A percentile compares a stretch with the other conserved stretches of the same genome.
phyloP scores from a whole-genome alignment of 768 basidiomycete species.

The Leccinum uliginosum region DNA sequence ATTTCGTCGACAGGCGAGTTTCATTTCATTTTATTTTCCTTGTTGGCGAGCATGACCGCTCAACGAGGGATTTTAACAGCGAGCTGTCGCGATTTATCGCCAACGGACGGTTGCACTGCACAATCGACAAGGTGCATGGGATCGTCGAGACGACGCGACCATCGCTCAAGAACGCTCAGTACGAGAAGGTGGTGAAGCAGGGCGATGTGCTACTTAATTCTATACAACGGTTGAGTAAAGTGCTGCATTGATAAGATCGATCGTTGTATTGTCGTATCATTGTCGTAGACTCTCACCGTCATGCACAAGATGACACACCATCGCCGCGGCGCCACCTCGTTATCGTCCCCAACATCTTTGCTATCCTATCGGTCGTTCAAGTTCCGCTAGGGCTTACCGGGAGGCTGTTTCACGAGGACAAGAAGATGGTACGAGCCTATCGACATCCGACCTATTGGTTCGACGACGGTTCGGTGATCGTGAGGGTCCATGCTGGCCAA shows the following conservation, averaged over 20 bases:
- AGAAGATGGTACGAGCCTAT: background rate
- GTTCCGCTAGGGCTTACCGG: constrained; percentile 4
- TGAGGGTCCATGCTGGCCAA: constrained; percentile 36
- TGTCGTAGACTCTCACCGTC: background rate
- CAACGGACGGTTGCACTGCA: constrained; percentile 75
- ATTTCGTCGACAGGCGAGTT: constrained; percentile 82
- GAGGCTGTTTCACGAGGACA: constrained; percentile 1
- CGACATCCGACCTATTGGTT: constrained; percentile 59
- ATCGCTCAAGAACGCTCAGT: constrained; percentile 76
- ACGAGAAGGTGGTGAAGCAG: constrained; percentile 90
- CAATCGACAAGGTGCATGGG: constrained; percentile 93
- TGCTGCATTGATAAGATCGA: constrained; percentile 48
- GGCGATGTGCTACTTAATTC: constrained; percentile 86
- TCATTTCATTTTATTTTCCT: background rate
- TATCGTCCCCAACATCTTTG: constrained; percentile 4
- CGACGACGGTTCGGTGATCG: constrained; percentile 56
- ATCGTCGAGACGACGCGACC: constrained; percentile 88
- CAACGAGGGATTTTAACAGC: constrained; percentile 35
- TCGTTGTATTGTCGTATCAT: background rate
- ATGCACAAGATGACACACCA: background rate
- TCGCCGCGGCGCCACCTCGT: background rate
- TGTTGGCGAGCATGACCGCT: background rate
- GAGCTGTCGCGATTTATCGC: constrained; percentile 93
- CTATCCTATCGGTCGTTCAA: constrained; percentile 6
- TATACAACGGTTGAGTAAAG: constrained; percentile 86